Conservation (phyloP, 2,329 filamentous ascomycete genomes). For the Pseudocercospora macadamiae region DNA sequence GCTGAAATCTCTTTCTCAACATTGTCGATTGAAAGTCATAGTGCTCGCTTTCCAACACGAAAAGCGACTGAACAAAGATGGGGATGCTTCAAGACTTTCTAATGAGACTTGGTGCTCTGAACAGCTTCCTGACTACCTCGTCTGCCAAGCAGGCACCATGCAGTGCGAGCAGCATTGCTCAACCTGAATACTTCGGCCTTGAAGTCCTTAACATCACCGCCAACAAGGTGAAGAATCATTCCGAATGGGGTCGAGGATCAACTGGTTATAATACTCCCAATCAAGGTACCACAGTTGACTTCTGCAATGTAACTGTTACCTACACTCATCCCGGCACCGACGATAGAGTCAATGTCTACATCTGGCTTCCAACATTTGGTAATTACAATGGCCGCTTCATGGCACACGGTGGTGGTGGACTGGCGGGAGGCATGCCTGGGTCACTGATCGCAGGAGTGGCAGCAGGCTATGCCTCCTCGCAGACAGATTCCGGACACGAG, state of each 20-base stretch:
- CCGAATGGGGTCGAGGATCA: neutral
- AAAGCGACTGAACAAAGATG: no score
- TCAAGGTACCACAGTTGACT: constrained; percentile 14
- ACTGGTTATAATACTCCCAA: neutral
- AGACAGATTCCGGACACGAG: constrained; percentile 33
- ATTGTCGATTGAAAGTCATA: no score
- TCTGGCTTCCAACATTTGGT: constrained; percentile 39
- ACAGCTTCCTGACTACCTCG: neutral
- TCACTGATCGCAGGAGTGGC: constrained; percentile 21
- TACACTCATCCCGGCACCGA: constrained; percentile 42
- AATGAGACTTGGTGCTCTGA: neutral
- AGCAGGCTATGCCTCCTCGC: constrained; percentile 30
- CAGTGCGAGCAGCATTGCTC: neutral
- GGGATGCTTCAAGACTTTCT: no score
- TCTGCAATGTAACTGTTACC: constrained; percentile 42
- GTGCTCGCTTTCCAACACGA: no score
- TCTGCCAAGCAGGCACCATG: neutral
- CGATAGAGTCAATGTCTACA: constrained; percentile 37
- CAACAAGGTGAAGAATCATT: neutral
- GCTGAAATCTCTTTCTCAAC: no score
- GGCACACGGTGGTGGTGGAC: constrained; percentile 44
- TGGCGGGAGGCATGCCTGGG: neutral
- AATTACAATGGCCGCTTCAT: constrained; percentile 41
- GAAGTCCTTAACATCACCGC: neutral
- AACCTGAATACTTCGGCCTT: neutral